Percentiles rank a stretch among this genome's conserved stretches.
phyloP scores from a whole-genome alignment of 2,329 filamentous ascomycete genomes.

The Colletotrichum salicis region DNA sequence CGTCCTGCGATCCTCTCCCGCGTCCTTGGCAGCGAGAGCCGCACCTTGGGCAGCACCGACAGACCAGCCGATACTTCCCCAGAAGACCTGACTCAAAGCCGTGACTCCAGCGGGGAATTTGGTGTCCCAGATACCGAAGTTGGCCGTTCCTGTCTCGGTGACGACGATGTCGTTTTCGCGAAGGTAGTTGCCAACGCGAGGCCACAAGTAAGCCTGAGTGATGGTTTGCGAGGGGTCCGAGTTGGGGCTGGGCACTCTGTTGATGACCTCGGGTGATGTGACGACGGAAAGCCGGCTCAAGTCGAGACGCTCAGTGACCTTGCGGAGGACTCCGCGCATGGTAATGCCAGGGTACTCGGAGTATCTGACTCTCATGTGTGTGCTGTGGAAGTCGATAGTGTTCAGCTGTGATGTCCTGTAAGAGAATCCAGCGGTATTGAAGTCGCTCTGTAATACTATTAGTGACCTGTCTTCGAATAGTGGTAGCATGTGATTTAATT shows the following conservation, averaged over 20 bases:
- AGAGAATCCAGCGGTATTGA: conserved; percentile 85
- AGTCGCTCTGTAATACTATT: conserved; percentile 67
- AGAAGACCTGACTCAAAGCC: conserved; percentile 80
- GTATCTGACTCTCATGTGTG: conserved; percentile 77
- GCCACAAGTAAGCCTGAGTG: conserved; percentile 82
- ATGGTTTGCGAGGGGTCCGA: conserved; percentile 58
- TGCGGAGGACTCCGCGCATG: conserved; percentile 81
- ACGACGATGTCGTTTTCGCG: conserved; percentile 79
- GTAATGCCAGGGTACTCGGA: conserved; percentile 81
- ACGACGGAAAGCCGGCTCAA: conserved; percentile 66
- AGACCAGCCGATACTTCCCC: conserved; percentile 75
- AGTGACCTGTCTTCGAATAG: not conserved
- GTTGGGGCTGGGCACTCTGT: conserved; percentile 56
- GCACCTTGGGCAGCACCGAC: conserved; percentile 71
- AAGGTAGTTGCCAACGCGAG: conserved; percentile 77
- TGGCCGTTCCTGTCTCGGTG: conserved; percentile 88
- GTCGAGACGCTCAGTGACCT: conserved; percentile 71
- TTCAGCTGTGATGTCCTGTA: conserved; percentile 81
- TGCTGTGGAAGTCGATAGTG: conserved; percentile 84
- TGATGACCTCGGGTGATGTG: conserved; percentile 63
- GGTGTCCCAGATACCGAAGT: conserved; percentile 89
- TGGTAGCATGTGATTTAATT: not conserved
- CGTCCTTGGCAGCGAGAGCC: conserved; percentile 78
- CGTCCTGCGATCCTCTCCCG: conserved; percentile 68
- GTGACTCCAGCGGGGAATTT: conserved; percentile 82